Evolutionary conservation across 805 yeast species (phyloP).

Genomic region (Cyberlindnera mrakii): DNA sequence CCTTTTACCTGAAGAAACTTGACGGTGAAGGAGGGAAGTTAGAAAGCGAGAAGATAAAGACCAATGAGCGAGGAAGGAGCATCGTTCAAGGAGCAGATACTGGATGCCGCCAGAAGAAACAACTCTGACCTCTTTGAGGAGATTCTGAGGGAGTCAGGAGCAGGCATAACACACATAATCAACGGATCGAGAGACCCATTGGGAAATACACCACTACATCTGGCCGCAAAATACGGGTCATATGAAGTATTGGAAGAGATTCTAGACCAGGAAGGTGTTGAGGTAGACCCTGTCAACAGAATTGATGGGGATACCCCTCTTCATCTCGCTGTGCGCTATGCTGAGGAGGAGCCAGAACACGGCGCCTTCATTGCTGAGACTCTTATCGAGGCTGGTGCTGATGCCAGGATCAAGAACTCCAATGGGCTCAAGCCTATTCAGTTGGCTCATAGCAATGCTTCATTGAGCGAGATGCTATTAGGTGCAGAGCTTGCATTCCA

Average conservation of each 20-base stretch:
- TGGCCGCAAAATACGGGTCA: slow-evolving; percentile 76
- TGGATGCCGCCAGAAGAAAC: slow-evolving; percentile 86
- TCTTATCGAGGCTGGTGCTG: slow-evolving; percentile 87
- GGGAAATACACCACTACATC: slow-evolving; percentile 75
- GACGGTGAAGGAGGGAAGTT: slow-evolving; percentile 4
- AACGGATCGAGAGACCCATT: slow-evolving; percentile 71
- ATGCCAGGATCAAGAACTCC: slow-evolving; percentile 57
- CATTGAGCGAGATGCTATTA: slow-evolving; percentile 53
- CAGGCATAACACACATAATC: slow-evolving; percentile 41
- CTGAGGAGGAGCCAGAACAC: slow-evolving; percentile 67
- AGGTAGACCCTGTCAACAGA: slow-evolving; percentile 73
- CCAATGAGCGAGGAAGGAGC: slow-evolving; percentile 54
- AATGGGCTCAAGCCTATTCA: slow-evolving; percentile 72
- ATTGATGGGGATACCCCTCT: slow-evolving; percentile 82
- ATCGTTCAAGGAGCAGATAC: slow-evolving; percentile 64
- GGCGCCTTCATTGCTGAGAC: slow-evolving; percentile 74
- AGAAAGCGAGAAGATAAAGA: neutral
- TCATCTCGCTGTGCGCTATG: slow-evolving; percentile 76
- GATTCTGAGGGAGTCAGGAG: slow-evolving; percentile 34
- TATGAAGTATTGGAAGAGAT: slow-evolving; percentile 80
- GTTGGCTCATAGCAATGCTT: slow-evolving; percentile 50
- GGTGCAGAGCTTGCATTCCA: slow-evolving; percentile 76
- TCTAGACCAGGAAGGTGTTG: slow-evolving; percentile 85
- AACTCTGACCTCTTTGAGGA: slow-evolving; percentile 67
- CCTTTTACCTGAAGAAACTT: neutral